A percentile compares a stretch with the other conserved stretches of the same genome.
These are phyloP conservation scores for Fusarium pseudonygamai DNA, from an alignment of 2,329 filamentous ascomycete genomes.

Conservation along the genomic window DNA sequence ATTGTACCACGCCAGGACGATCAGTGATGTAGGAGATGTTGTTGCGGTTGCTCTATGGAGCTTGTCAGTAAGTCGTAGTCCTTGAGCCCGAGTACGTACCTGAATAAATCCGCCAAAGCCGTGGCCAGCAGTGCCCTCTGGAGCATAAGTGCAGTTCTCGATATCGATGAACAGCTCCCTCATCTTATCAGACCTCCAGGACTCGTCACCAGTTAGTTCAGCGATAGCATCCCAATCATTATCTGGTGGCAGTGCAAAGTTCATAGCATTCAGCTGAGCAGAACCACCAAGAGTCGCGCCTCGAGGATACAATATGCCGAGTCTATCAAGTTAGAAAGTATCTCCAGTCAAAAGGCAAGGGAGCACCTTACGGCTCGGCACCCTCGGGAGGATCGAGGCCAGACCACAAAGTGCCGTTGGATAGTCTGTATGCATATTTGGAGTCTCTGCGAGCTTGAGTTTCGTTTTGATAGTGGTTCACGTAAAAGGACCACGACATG, in stretches of 20 bases:
- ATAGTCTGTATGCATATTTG: slow-evolving; percentile 33
- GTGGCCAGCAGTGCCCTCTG: slow-evolving; percentile 49
- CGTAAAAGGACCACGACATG: slow-evolving; percentile 66
- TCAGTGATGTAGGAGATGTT: slow-evolving; percentile 28
- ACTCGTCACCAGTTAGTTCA: slow-evolving; percentile 53
- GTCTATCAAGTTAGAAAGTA: background rate
- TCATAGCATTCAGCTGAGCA: slow-evolving; percentile 35
- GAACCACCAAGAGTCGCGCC: slow-evolving; percentile 33
- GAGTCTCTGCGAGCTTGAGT: slow-evolving; percentile 31
- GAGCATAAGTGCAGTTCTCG: slow-evolving; percentile 54
- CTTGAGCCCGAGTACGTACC: background rate
- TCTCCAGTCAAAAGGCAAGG: rapidly evolving
- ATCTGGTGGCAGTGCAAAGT: slow-evolving; percentile 27
- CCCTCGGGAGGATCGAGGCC: slow-evolving; percentile 48
- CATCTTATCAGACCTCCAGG: slow-evolving; percentile 54
- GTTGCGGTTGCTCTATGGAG: slow-evolving; percentile 30
- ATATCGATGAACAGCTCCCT: slow-evolving; percentile 51
- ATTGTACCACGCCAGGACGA: slow-evolving; percentile 19
- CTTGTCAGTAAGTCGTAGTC: background rate
- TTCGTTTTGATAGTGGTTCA: slow-evolving; percentile 61
- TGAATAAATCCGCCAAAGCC: slow-evolving; percentile 53
- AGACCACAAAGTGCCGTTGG: slow-evolving; percentile 29
- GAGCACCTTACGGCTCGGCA: slow-evolving; percentile 20
- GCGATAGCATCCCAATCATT: slow-evolving; percentile 47
- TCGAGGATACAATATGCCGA: slow-evolving; percentile 35